These are phyloP conservation scores for Fusarium odoratissimum DNA, from an alignment of 2,329 filamentous ascomycete genomes.

Conservation along the genomic window DNA sequence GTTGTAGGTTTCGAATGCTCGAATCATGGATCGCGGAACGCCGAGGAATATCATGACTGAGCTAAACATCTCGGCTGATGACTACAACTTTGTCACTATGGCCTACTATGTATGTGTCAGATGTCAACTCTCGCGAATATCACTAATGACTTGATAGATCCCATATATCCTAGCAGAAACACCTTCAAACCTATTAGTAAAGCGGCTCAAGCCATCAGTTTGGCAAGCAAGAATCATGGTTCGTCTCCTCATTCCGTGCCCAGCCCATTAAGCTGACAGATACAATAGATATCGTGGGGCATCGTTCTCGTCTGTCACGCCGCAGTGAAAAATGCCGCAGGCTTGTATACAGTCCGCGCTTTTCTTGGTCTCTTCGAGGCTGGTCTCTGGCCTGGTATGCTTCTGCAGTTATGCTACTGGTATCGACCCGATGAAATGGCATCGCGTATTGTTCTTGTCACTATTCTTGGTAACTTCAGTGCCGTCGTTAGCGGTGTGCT, in stretches of 20 bases:
- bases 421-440: neutral
- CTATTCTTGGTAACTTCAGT: neutral
- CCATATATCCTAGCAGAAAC: neutral
- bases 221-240: neutral
- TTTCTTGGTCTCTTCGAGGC: neutral
- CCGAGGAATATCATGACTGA: neutral
- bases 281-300: neutral
- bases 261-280: neutral
- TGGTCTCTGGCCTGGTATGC: neutral
- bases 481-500: neutral
- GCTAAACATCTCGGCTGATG: neutral
- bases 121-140: rapidly evolving
- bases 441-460: neutral
- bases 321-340: rapidly evolving
- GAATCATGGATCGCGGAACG: neutral
- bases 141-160: neutral
- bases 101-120: neutral
- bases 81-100: neutral
- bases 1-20: neutral
- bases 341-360: neutral
- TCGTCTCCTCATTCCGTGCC: rapidly evolving
- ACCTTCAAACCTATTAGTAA: rapidly evolving
- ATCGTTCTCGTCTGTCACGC: neutral
- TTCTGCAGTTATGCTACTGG: neutral
- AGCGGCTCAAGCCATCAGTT: neutral